Evolutionary conservation across 306 rosid genomes (phyloP).

Genomic region (Pterocarpus macrocarpus): DNA sequence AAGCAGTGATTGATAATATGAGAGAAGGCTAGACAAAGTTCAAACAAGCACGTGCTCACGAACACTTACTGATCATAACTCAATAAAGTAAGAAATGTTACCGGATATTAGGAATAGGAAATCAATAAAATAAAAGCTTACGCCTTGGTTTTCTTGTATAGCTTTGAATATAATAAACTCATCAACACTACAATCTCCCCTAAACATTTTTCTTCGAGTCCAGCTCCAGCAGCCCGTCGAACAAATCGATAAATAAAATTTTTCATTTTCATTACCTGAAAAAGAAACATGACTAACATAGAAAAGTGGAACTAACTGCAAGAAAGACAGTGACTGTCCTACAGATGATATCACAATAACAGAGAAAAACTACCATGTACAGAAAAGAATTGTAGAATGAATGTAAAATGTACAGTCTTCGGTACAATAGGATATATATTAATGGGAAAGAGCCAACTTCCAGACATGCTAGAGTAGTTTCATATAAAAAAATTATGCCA

Average conservation of each 20-base stretch:
- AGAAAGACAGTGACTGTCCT: not conserved
- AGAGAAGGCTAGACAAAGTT: constrained; percentile 20
- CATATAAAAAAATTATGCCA: constrained; percentile 55
- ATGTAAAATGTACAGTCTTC: constrained; percentile 13
- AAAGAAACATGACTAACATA: not conserved
- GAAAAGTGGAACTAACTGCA: not conserved
- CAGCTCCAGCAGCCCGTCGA: constrained; percentile 53
- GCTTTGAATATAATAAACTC: constrained; percentile 57
- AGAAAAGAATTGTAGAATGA: constrained; percentile 2
- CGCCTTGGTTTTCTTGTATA: constrained; percentile 47
- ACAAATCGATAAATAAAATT: not conserved
- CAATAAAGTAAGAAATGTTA: constrained; percentile 13
- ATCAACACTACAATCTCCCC: constrained; percentile 54
- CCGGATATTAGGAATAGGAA: constrained; percentile 13
- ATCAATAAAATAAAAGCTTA: constrained; percentile 25
- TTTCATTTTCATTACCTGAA: not conserved
- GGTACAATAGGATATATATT: constrained; percentile 26
- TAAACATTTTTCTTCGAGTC: constrained; percentile 58
- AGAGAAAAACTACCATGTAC: not conserved
- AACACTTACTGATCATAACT: constrained; percentile 6
- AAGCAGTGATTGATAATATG: not conserved
- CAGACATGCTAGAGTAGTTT: constrained; percentile 29
- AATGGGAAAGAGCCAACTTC: constrained; percentile 22
- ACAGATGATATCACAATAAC: constrained; percentile 4
- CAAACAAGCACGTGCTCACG: constrained; percentile 30